Percentiles rank a stretch among this genome's conserved stretches.
Conservation (phyloP, 1,284 basidiomycete genomes). For the Fomitopsis betulina region DNA sequence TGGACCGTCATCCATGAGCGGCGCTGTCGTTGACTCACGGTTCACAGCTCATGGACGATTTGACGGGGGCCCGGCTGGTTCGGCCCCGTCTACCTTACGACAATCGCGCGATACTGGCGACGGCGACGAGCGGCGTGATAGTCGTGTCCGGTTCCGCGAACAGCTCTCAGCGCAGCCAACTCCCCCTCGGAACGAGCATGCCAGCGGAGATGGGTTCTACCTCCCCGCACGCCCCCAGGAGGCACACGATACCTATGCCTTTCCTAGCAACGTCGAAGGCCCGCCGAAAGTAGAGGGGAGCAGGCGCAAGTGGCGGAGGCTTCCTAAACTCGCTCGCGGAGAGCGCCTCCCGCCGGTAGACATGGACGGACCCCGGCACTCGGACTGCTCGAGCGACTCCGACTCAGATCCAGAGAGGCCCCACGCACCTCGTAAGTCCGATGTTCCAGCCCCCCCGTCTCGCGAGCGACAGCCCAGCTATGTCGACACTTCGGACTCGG, state of each 20-base stretch:
- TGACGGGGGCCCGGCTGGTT: neutral
- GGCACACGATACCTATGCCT: neutral
- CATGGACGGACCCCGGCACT: neutral
- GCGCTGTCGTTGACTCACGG: neutral
- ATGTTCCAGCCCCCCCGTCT: neutral
- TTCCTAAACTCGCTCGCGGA: neutral
- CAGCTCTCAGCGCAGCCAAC: neutral
- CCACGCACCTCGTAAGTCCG: neutral
- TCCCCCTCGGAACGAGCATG: neutral
- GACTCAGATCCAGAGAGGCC: neutral
- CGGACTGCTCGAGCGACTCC: neutral
- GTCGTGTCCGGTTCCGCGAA: neutral
- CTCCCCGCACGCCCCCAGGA: neutral
- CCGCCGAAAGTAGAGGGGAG: neutral
- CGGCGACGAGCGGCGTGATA: neutral
- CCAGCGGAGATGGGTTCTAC: neutral
- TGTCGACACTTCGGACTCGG: neutral
- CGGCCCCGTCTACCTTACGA: neutral
- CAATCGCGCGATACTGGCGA: neutral
- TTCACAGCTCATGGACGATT: neutral
- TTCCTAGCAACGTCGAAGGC: neutral
- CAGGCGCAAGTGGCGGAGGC: neutral
- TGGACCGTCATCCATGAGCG: neutral
- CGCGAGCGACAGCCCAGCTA: neutral
- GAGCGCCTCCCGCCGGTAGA: neutral